Evolutionary conservation across 306 rosid species (phyloP), one percentile per base, ranked within the genome.

Genomic region (Gynostemma pentaphyllum): DNA sequence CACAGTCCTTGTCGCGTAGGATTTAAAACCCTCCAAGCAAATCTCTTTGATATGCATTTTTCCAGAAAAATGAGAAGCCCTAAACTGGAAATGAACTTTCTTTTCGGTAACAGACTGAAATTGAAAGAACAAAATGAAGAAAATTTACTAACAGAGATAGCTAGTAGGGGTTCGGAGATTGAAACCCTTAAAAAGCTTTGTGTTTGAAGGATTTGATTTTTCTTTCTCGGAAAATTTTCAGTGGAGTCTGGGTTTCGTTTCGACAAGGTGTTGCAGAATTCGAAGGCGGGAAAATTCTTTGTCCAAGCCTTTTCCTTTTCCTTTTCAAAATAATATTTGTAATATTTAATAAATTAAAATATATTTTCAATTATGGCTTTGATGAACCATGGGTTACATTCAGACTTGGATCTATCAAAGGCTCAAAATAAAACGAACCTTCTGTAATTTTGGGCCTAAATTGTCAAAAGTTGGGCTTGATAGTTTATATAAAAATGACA

Each of bases 21-120:
- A 92, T 74, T 92, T 92, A 85, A 92, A 92, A n/a, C 98, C 98
- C 68, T 92, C 98, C 68, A 92, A 63, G 82, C 94, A 86, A 7
- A 88, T 22, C 68, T 92, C 98, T 76, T 92, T 86, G 76, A 92
- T 74, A 81, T 84, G 62, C 98, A 92, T 92, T 2, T 69, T 68
- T 9, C 37, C 10, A 36, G 22, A 29, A 62, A 29, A 37, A 16
- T 24, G 9, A 62, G 16, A 16, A 12, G 2, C 28, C n/a, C 14
- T 29, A 16, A 68, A 57, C 53, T 47, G 53, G 2, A 47, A 34
- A 16, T 47, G 53, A 9, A 18, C 26, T 23, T 16, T 18, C 9
- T 9, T 5, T 18, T 10, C 5, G 22, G 8, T 16, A 1, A 47
- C 22, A 12, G 15, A 12, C 48, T 18, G 18, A 61, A 52, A 41